A percentile compares a stretch with the other conserved stretches of the same genome.
Conservation (phyloP, 371 early-diverging fungal genomes). For the Saksenaea vasiformis region DNA sequence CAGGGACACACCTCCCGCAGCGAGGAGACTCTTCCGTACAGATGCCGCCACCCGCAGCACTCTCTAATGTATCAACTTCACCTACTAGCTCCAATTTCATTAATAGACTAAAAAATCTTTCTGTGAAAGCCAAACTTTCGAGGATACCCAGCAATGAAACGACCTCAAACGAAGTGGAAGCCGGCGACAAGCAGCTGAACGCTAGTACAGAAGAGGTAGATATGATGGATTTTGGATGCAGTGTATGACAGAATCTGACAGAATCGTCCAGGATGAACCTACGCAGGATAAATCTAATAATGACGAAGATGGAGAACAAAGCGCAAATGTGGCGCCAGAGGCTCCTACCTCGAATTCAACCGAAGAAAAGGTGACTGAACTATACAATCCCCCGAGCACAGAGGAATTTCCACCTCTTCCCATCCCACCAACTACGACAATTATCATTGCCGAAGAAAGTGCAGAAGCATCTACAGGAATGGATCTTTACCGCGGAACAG, state of each 20-base stretch:
- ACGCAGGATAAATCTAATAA: neutral
- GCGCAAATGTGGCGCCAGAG: neutral
- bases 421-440: conserved; percentile 68
- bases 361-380: conserved; percentile 25
- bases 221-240: neutral
- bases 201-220: conserved; percentile 1
- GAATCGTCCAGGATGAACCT: conserved; percentile 1
- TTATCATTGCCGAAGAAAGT: conserved; percentile 81
- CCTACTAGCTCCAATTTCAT: conserved; percentile 48
- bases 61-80: conserved; percentile 43
- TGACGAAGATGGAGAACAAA: neutral
- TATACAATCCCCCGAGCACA: conserved; percentile 46
- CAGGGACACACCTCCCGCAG: conserved; percentile 35
- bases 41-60: conserved; percentile 40
- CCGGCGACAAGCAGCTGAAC: neutral
- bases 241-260: neutral
- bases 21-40: conserved; percentile 32
- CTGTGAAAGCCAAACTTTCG: conserved; percentile 53
- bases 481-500: conserved; percentile 75
- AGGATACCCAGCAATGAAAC: conserved; percentile 45
- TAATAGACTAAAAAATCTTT: conserved; percentile 53
- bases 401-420: conserved; percentile 63
- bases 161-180: neutral
- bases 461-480: conserved; percentile 77
- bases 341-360: conserved; percentile 4